A percentile compares a stretch with the other conserved stretches of the same genome.
Conservation (phyloP, 805 yeast genomes). For the Myxozyma neotropica region DNA sequence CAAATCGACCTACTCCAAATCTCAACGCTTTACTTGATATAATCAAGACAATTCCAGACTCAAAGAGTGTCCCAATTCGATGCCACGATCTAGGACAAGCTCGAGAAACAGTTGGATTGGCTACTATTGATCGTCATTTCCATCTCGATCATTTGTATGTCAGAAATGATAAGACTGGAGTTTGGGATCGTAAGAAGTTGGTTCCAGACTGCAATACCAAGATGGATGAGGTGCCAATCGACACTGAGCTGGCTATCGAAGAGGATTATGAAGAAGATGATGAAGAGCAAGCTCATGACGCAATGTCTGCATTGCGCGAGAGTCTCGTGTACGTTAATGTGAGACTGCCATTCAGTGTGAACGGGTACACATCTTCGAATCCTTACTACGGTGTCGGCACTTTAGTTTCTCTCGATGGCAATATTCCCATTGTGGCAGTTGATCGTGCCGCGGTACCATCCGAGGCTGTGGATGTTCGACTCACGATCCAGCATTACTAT, state of each 20-base stretch:
- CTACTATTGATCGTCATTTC: constrained; percentile 33
- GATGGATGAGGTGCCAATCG: not conserved
- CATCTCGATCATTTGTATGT: constrained; percentile 25
- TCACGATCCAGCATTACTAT: constrained; percentile 31
- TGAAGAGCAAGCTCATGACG: constrained; percentile 5
- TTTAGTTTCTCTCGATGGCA: constrained; percentile 19
- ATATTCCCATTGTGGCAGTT: constrained; percentile 24
- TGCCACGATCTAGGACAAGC: constrained; percentile 27
- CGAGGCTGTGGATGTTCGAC: constrained; percentile 25
- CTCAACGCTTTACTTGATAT: constrained; percentile 23
- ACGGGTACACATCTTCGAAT: constrained; percentile 28
- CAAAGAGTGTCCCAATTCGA: constrained; percentile 20
- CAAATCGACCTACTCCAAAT: constrained; percentile 27
- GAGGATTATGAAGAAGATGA: constrained; percentile 15
- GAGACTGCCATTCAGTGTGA: constrained; percentile 32
- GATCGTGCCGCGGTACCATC: constrained; percentile 33
- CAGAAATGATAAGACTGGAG: constrained; percentile 29
- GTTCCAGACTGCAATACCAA: not conserved
- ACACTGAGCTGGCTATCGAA: not conserved
- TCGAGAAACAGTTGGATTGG: constrained; percentile 22
- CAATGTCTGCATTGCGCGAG: constrained; percentile 20
- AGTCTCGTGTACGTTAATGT: constrained; percentile 27
- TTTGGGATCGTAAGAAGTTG: constrained; percentile 28
- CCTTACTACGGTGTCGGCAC: constrained; percentile 31
- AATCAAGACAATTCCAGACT: constrained; percentile 22